Percentiles rank a stretch among this genome's conserved stretches.
Conservation (phyloP, 148 eudicot species). For the Silene uniflora region DNA sequence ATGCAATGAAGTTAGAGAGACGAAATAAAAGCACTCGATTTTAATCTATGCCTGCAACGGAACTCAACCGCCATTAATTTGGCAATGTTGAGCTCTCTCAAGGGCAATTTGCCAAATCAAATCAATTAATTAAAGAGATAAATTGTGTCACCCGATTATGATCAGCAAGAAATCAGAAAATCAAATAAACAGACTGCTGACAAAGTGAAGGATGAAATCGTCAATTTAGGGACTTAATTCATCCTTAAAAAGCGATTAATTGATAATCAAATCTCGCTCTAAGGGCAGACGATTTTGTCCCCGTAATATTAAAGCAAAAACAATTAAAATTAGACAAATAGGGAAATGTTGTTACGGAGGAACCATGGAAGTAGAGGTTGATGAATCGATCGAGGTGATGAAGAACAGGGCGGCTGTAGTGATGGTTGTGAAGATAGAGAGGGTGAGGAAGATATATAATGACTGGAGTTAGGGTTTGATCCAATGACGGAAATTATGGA, state of each 20-base stretch:
- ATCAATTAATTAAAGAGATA: not conserved
- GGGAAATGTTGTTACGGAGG: no score
- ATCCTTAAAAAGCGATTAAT: conserved; percentile 2
- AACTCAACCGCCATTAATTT: not conserved
- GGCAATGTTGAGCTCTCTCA: not conserved
- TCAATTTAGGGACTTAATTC: conserved; percentile 6
- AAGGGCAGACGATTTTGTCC: conserved; percentile 14
- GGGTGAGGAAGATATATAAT: no score
- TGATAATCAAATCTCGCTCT: not conserved
- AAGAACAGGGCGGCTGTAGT: no score
- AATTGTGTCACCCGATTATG: conserved; percentile 8
- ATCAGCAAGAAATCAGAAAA: conserved; percentile 15
- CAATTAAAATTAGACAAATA: no score
- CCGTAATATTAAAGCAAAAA: not conserved
- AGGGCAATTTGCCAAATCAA: not conserved
- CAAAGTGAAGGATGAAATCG: conserved; percentile 9
- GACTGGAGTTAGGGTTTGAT: no score
- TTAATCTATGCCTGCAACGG: conserved; percentile 12
- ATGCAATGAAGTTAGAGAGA: not conserved
- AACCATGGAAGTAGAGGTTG: no score
- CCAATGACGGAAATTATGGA: no score
- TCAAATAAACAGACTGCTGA: conserved; percentile 7
- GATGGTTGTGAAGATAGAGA: no score
- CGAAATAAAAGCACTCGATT: not conserved
- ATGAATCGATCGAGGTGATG: no score